Conservation (phyloP, 208 protist species). For the Vickermania ingenoplastis region DNA sequence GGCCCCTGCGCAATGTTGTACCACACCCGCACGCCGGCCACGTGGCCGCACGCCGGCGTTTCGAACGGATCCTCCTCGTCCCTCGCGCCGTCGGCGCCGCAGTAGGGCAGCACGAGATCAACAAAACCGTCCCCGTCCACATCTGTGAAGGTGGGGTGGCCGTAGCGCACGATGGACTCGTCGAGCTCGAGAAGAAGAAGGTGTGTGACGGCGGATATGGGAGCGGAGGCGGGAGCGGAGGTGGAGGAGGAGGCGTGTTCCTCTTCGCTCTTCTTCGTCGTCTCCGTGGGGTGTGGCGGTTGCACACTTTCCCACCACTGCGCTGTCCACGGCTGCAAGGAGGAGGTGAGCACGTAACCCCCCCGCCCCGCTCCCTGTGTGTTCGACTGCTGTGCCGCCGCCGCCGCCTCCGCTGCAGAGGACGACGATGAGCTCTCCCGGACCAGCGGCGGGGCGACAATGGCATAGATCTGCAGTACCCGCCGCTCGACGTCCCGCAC, state of each 20-base stretch:
- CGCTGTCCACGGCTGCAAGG: neutral
- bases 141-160: slow-evolving; percentile 13
- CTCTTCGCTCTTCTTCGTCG: neutral
- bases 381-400: neutral
- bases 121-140: slow-evolving; percentile 20
- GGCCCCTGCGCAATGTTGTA: neutral
- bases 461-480: slow-evolving; percentile 18
- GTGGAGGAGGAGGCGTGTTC: neutral
- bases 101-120: slow-evolving; percentile 18
- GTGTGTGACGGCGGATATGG: neutral
- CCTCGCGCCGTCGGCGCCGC: neutral
- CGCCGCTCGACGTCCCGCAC: slow-evolving; percentile 13
- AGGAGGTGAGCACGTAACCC: neutral
- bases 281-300: neutral
- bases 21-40: neutral
- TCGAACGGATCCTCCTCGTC: neutral
- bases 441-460: slow-evolving; percentile 3
- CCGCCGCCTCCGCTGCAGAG: neutral
- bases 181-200: neutral
- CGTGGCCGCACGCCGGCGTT: neutral
- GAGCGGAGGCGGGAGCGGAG: neutral
- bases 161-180: slow-evolving; percentile 4
- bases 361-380: neutral
- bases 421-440: neutral
- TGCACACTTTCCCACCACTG: no score